Evolutionary conservation across 2,329 filamentous ascomycete genomes (phyloP).

Genomic region (Fusarium sp.): DNA sequence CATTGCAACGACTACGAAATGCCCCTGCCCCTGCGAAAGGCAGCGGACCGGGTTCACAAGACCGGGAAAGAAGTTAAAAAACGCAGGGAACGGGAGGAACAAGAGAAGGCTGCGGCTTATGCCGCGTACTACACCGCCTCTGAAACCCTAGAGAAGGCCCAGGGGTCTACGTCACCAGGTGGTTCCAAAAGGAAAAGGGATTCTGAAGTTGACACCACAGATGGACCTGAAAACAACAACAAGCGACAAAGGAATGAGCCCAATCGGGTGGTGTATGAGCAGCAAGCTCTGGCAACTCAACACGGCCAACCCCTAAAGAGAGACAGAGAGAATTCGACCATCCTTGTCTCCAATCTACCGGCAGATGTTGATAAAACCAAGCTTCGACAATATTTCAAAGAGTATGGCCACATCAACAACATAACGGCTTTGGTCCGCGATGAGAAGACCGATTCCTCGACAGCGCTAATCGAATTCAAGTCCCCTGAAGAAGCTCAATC

Average conservation of each 20-base stretch:
- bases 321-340: constrained; percentile 88
- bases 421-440: constrained; percentile 72
- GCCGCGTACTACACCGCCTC: constrained; percentile 48
- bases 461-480: constrained; percentile 86
- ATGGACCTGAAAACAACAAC: constrained; percentile 54
- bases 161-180: constrained; percentile 48
- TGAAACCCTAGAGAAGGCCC: constrained; percentile 29
- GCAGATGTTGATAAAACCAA: constrained; percentile 72
- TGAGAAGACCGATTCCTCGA: constrained; percentile 65
- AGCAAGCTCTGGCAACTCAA: constrained; percentile 12
- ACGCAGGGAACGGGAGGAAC: constrained; percentile 71
- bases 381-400: constrained; percentile 88
- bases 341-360: constrained; percentile 83
- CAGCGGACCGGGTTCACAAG: constrained; percentile 76
- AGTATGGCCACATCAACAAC: constrained; percentile 84
- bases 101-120: constrained; percentile 64
- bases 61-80: constrained; percentile 68
- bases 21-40: constrained; percentile 75
- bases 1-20: constrained; percentile 93
- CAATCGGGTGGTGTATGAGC: constrained; percentile 39
- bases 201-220: constrained; percentile 55
- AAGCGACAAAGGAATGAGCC: constrained; percentile 72
- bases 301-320: constrained; percentile 64
- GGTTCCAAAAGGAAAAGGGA: constrained; percentile 79
- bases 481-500: constrained; percentile 80